Base-by-base conservation (phyloP, 192 early-diverging fungal genomes). In the Backusella parvicylindrica region DNA sequence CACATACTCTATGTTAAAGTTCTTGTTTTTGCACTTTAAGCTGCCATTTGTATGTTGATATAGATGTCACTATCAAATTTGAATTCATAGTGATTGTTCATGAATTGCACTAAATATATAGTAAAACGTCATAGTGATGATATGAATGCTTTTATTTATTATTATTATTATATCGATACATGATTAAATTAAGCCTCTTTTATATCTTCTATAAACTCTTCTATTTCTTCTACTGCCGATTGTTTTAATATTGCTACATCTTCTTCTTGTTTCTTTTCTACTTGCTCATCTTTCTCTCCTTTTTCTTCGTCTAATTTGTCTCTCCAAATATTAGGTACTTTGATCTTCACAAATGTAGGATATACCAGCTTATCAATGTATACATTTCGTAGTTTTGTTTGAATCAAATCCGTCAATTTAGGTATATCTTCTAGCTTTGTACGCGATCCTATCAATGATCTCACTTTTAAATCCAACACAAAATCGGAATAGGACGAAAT, bases 361-460 rank as follows among this genome's bases (percentile, higher is more conserved):
- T 88, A 93, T 2, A 96, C 93, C 16, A 94, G 83, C 74, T 87
- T 86, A 49, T 95, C 91, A 33, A 91, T 81, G 82, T 93, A 93
- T 11, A 88, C 83, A 13, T 87, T 82, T 3, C 90, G 82, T 28
- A 96, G 71, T 75, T 90, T 89, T 16, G 88, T 85, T 15, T 87
- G 91, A 53, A 99, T 94, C 9, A 99, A 80, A 64, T 92, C 89
- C 0, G 96, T 94, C 18, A 99, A 85, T 82, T 97, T 98, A 12
- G 97, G 97, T 67, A 98, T 86, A 76, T 97, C 94, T 82, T 98
- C 97, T 18, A 99, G 92, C 80, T 99, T 99, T 31, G 98, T 96
- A 75, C 95, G 89, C 79, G 96, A 95, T 0, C 98, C 98, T 40
- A 99, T 87, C 38, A 98, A 81, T 0, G 96, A 96, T 53, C 92